Percentiles rank a stretch among this genome's conserved stretches.
These are phyloP conservation scores for Extremus antarcticus DNA, from an alignment of 495 filamentous ascomycete genomes.

Conservation along the genomic window DNA sequence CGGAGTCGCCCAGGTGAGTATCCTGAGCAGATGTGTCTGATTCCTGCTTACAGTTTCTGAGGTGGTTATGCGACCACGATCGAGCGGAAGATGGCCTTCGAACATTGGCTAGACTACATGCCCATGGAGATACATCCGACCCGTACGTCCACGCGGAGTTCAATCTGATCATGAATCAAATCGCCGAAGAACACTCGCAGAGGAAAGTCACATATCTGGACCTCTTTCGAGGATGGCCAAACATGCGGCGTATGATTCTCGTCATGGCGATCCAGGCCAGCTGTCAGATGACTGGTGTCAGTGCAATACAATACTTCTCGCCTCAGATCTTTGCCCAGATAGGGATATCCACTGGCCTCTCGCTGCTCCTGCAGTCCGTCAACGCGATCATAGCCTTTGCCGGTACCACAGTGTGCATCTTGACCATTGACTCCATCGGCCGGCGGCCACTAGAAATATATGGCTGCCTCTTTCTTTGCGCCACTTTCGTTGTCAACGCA, in stretches of 20 bases:
- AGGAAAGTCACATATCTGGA: conserved; percentile 18
- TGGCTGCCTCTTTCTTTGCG: conserved; percentile 12
- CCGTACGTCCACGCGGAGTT: conserved; percentile 27
- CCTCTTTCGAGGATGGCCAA: conserved; percentile 19
- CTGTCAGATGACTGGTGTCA: conserved; percentile 28
- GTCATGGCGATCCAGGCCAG: conserved; percentile 28
- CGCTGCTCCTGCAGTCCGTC: conserved; percentile 36
- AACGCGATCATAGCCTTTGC: conserved; percentile 22
- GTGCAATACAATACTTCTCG: conserved; percentile 45
- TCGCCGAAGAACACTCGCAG: conserved; percentile 19
- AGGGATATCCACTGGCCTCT: conserved; percentile 41
- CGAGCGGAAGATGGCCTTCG: conserved; percentile 21
- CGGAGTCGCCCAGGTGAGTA: conserved; percentile 23
- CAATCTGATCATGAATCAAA: conserved; percentile 21
- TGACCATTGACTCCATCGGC: conserved; percentile 19
- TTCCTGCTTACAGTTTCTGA: background rate
- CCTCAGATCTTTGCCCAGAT: conserved; percentile 60
- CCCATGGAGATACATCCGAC: conserved; percentile 25
- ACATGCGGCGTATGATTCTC: conserved; percentile 22
- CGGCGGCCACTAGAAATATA: conserved; percentile 18
- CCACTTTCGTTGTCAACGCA: conserved; percentile 21
- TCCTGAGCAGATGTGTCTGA: background rate
- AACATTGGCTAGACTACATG: conserved; percentile 26
- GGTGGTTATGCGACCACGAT: conserved; percentile 27
- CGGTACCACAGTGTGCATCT: conserved; percentile 11